phyloP scores from a whole-genome alignment of 257 asterid genomes.

The Ophiorrhiza pumila region DNA sequence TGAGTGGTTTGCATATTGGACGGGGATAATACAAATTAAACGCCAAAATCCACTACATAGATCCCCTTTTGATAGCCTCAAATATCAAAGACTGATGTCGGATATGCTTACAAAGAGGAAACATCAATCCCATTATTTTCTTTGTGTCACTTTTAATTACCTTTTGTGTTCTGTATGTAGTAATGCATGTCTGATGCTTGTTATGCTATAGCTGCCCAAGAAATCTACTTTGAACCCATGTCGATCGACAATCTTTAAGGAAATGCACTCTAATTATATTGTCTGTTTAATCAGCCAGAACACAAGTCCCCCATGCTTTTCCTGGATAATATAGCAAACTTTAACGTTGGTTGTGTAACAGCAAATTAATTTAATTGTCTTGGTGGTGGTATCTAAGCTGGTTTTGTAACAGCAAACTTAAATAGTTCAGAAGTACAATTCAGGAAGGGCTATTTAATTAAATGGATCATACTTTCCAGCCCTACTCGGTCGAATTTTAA shows the following conservation, averaged over 20 bases:
- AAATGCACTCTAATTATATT: conserved; percentile 12
- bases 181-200: conserved; percentile 28
- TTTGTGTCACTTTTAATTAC: not conserved
- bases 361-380: no score
- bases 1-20: conserved; percentile 7
- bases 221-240: conserved; percentile 9
- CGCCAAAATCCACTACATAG: conserved; percentile 1
- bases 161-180: not conserved
- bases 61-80: not conserved
- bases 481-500: no score
- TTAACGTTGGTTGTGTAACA: no score
- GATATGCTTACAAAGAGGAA: conserved; percentile 2
- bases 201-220: no score
- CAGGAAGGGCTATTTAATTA: no score
- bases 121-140: not conserved
- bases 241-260: conserved; percentile 6
- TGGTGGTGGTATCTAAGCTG: no score
- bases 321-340: no score
- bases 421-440: no score
- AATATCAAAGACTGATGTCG: conserved; percentile 4
- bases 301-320: not conserved
- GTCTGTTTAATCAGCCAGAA: conserved; percentile 5
- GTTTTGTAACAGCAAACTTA: no score
- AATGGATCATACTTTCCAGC: no score
- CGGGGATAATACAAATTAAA: not conserved